These are phyloP conservation scores for Amborella trichopoda DNA, from an alignment of 164 flowering plant genomes.

Conservation along the genomic window DNA sequence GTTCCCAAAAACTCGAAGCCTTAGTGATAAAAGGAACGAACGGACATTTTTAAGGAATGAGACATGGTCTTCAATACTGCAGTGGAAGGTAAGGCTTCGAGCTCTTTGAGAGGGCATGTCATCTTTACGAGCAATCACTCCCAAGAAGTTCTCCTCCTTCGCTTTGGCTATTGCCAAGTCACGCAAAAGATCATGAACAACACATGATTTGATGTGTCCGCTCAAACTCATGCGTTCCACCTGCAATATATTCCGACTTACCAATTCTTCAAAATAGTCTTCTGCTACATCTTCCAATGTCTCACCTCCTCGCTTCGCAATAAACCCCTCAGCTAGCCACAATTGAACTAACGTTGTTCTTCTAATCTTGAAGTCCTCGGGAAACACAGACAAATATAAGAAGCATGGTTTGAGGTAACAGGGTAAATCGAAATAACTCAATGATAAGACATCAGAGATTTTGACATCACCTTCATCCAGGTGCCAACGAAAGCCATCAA, in stretches of 20 bases:
- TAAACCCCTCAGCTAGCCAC: slow-evolving; percentile 3
- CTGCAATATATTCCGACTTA: too few species aligned
- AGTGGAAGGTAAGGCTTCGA: neutral
- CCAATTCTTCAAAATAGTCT: too few species aligned
- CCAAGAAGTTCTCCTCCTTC: slow-evolving; percentile 3
- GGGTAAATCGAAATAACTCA: too few species aligned
- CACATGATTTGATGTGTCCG: too few species aligned
- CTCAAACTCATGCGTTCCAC: too few species aligned
- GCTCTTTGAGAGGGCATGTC: neutral
- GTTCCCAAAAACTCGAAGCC: neutral
- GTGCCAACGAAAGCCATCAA: neutral
- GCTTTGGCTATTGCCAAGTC: slow-evolving; percentile 6
- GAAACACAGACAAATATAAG: too few species aligned
- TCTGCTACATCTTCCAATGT: slow-evolving; percentile 3
- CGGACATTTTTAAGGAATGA: neutral
- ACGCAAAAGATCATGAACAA: too few species aligned
- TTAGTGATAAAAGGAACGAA: neutral
- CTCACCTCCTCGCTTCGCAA: neutral
- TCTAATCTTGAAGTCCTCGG: too few species aligned
- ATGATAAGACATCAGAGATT: neutral
- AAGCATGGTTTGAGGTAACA: too few species aligned
- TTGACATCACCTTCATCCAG: neutral
- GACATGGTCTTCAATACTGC: neutral
- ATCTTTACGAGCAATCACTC: neutral
- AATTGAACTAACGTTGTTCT: neutral